phyloP scores from a whole-genome alignment of 164 flowering plant species.

The Chimonanthus salicifolius region DNA sequence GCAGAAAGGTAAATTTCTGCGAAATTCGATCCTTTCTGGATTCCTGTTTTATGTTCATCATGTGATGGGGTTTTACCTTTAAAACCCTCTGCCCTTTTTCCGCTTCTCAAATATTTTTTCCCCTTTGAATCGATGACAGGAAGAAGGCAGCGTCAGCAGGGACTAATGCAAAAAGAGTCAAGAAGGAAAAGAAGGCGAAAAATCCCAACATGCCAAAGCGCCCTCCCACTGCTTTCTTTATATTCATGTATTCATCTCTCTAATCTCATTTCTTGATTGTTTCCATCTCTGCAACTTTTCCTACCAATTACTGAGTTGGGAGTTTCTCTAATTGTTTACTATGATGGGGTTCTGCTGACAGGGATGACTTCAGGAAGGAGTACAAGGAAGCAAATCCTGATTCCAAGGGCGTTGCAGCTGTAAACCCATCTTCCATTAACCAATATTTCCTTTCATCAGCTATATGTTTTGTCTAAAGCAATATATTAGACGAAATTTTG shows the following conservation, averaged over 20 bases:
- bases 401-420: constrained; percentile 48
- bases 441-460: neutral
- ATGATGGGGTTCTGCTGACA: constrained; percentile 9
- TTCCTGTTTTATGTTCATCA: neutral
- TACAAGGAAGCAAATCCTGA: constrained; percentile 69
- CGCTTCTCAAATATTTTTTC: neutral
- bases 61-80: neutral
- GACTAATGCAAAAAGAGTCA: constrained; percentile 44
- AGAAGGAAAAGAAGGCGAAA: constrained; percentile 36
- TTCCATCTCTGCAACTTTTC: too few relatives aligned
- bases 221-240: constrained; percentile 79
- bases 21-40: neutral
- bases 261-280: neutral
- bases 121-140: constrained; percentile 18
- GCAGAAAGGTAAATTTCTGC: constrained; percentile 28
- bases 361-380: constrained; percentile 75
- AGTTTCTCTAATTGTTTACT: too few relatives aligned
- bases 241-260: constrained; percentile 54
- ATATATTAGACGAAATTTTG: neutral
- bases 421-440: constrained; percentile 10
- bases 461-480: neutral
- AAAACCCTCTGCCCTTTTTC: too few relatives aligned
- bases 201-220: constrained; percentile 78
- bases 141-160: constrained; percentile 36
- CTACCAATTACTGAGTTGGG: too few relatives aligned